phyloP scores from a whole-genome alignment of 805 yeast genomes.

The Candida chauliodis region DNA sequence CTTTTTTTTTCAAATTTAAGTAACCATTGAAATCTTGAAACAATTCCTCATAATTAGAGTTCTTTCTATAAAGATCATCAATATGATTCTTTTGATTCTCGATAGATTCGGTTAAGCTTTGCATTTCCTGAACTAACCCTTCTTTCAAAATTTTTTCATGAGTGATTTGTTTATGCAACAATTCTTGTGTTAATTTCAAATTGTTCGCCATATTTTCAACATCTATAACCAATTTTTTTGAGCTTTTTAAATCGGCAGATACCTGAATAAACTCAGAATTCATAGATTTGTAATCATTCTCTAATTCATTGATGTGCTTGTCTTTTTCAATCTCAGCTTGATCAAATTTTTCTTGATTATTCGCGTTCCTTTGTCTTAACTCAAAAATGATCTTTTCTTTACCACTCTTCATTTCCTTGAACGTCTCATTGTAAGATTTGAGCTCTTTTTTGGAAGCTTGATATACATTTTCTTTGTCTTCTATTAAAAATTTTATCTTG shows the following conservation, averaged over 20 bases:
- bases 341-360: background rate
- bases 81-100: background rate
- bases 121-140: constrained; percentile 2
- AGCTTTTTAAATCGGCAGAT: constrained; percentile 4
- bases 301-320: constrained; percentile 2
- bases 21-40: background rate
- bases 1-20: constrained; percentile 1
- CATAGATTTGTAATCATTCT: constrained; percentile 6
- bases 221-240: constrained; percentile 6
- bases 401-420: background rate
- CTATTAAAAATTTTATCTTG: background rate
- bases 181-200: constrained; percentile 4
- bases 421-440: background rate
- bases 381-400: constrained; percentile 1
- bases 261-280: constrained; percentile 5
- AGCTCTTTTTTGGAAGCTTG: background rate
- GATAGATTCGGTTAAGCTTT: background rate
- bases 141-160: constrained; percentile 1
- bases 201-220: constrained; percentile 7
- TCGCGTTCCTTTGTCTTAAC: constrained; percentile 4
- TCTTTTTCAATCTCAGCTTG: background rate
- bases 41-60: background rate
- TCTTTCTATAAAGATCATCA: background rate
- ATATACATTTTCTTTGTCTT: background rate
- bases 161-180: constrained; percentile 6